Evolutionary conservation across 1,284 basidiomycete genomes (phyloP).

Genomic region (Inonotus obliquus): DNA sequence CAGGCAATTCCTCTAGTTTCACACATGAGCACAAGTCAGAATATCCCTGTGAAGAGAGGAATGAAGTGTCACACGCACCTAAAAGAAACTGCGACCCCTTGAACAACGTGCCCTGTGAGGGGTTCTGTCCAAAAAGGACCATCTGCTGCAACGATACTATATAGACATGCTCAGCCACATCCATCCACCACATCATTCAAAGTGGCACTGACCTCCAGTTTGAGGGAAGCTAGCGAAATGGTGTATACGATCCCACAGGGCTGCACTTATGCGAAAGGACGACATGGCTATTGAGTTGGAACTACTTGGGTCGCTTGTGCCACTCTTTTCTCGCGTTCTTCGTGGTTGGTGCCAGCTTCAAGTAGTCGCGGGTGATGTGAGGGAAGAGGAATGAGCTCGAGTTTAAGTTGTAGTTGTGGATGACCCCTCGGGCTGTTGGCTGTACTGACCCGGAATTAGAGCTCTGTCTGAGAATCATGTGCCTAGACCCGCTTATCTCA

Average conservation of each 20-base stretch:
- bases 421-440: too few species aligned
- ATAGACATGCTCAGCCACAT: not conserved
- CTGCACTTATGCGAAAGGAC: constrained; percentile 65
- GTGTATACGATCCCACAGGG: constrained; percentile 90
- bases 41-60: not conserved
- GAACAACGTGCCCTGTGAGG: constrained; percentile 82
- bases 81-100: constrained; percentile 82
- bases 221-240: constrained; percentile 94
- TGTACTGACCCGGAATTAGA: too few species aligned
- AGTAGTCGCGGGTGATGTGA: too few species aligned
- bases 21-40: not conserved
- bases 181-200: not conserved
- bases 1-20: constrained; percentile 80
- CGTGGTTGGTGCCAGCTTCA: too few species aligned
- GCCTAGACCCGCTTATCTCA: too few species aligned
- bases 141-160: constrained; percentile 89
- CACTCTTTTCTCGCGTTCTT: too few species aligned
- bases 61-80: constrained; percentile 38
- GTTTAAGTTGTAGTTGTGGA: too few species aligned
- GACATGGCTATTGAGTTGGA: constrained; percentile 15
- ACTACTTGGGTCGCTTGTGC: too few species aligned
- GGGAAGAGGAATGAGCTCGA: too few species aligned
- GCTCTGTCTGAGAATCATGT: too few species aligned
- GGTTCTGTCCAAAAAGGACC: constrained; percentile 85
- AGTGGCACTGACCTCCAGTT: constrained; percentile 60